Evolutionary conservation across 495 filamentous ascomycete species (phyloP).

Genomic region (Thermochaetoides thermophila): DNA sequence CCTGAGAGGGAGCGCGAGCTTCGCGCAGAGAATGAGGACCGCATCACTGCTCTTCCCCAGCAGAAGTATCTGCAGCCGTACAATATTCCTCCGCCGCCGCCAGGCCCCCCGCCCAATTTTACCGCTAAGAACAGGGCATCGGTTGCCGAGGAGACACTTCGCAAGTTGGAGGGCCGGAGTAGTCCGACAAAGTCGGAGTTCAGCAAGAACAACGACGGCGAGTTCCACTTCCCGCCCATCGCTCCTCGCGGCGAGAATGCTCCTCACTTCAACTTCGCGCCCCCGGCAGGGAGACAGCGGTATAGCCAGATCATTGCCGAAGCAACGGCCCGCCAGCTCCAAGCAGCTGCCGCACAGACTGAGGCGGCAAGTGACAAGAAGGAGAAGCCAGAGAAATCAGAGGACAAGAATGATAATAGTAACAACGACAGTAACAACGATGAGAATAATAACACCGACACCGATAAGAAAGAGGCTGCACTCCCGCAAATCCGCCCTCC

Average conservation of each 20-base stretch:
- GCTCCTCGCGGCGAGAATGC: constrained; percentile 19
- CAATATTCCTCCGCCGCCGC: constrained; percentile 27
- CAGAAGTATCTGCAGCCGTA: constrained; percentile 40
- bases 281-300: constrained; percentile 26
- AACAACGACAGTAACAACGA: background rate
- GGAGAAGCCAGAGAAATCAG: no score
- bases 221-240: constrained; percentile 41
- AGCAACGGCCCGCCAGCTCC: constrained; percentile 9
- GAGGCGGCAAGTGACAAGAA: no score
- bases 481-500: constrained; percentile 23
- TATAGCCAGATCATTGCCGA: constrained; percentile 22
- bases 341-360: constrained; percentile 1
- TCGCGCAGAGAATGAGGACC: constrained; percentile 73
- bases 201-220: constrained; percentile 22
- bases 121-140: constrained; percentile 20
- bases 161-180: constrained; percentile 28
- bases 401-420: constrained; percentile 5
- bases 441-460: constrained; percentile 1
- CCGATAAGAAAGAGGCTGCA: background rate
- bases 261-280: constrained; percentile 40
- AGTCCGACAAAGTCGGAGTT: constrained; percentile 7
- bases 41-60: constrained; percentile 63
- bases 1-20: constrained; percentile 62
- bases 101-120: constrained; percentile 29
- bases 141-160: constrained; percentile 27